Conservation (phyloP, 2,329 filamentous ascomycete species). For the Trichoderma aggressivum region DNA sequence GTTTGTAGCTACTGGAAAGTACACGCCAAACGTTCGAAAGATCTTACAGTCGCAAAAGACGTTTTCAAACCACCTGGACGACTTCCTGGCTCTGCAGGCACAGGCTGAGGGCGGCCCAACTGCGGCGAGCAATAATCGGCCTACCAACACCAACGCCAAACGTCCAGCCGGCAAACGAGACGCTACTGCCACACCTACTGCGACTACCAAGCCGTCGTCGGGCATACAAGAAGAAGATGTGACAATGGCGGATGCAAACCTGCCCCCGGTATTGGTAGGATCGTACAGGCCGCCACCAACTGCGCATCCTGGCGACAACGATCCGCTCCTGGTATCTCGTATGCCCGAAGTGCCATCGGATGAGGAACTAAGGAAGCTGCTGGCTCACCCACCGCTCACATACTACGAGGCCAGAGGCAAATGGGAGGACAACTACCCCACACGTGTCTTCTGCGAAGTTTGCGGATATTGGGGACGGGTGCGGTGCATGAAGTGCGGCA, state of each 20-base stretch:
- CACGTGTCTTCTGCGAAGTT: slow-evolving; percentile 69
- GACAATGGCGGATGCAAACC: slow-evolving; percentile 27
- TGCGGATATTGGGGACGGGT: slow-evolving; percentile 81
- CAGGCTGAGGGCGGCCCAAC: slow-evolving; percentile 39
- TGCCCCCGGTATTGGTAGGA: slow-evolving; percentile 34
- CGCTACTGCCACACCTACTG: background rate
- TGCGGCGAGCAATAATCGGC: slow-evolving; percentile 25
- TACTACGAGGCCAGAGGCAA: slow-evolving; percentile 61
- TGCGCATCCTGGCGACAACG: slow-evolving; percentile 47
- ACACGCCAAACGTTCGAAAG: slow-evolving; percentile 68
- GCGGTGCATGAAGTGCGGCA: slow-evolving; percentile 74
- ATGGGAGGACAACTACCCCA: slow-evolving; percentile 51
- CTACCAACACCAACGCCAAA: slow-evolving; percentile 32
- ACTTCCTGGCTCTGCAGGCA: slow-evolving; percentile 66
- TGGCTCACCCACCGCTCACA: slow-evolving; percentile 61
- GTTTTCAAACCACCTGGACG: slow-evolving; percentile 77
- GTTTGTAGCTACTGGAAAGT: slow-evolving; percentile 47
- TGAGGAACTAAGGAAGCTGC: slow-evolving; percentile 60
- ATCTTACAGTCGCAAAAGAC: slow-evolving; percentile 79
- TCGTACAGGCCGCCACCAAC: slow-evolving; percentile 33
- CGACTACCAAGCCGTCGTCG: slow-evolving; percentile 23
- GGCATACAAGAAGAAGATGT: slow-evolving; percentile 26
- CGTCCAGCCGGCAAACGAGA: slow-evolving; percentile 28
- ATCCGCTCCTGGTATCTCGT: slow-evolving; percentile 56
- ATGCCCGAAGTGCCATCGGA: slow-evolving; percentile 58